Base-by-base conservation (phyloP, 345 rosid species). In the Rhodamnia rubescens region DNA sequence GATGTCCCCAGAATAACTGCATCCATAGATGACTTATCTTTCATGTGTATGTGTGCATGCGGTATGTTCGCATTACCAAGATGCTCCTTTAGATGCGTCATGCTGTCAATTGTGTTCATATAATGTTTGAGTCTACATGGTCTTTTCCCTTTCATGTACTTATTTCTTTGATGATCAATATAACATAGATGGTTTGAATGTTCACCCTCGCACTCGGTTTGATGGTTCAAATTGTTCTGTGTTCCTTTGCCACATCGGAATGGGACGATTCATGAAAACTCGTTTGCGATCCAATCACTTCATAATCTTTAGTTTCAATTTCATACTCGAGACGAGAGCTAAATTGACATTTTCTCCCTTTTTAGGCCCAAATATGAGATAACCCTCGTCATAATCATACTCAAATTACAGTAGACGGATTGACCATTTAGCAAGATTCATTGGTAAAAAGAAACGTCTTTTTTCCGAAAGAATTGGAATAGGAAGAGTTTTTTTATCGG, bases 1-100 rank as follows among this genome's bases (percentile, higher is more conserved):
- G 99, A 96, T 97, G 98, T 81, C 91, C 40, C 91, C 82, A 54
- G 2, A n/a, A n/a, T 92, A 90, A n/a, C n/a, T n/a, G n/a, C 88
- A 36, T 83, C 74, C 82, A 14, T 91, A 58, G 88, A 53, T 1
- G 21, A 61, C 74, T 29, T 29, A 36, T 29, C 21, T 29, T 61
- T 7, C 20, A 11, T 29, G 42, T 15, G 40, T 59, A 56, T 56
- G 42, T 15, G 42, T 29, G 42, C 20, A 2, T 14, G 11, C 42
- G 0, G 74, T 14, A 29, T 61, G 74, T 15, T 29, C 42, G 29
- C 29, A 61, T 61, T 29, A 8, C 42, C 11, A 29, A 29, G 74
- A 29, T 61, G 74, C 74, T 61, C 42, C 74, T 61, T 36, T 29
- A 61, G 42, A 61, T 61, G 74, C 74, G 1, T 16, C 74, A 29